A percentile compares a stretch with the other conserved stretches of the same genome.
Evolutionary conservation across 169 alveolate species (phyloP).

Genomic region (Plasmodium cynomolgi): DNA sequence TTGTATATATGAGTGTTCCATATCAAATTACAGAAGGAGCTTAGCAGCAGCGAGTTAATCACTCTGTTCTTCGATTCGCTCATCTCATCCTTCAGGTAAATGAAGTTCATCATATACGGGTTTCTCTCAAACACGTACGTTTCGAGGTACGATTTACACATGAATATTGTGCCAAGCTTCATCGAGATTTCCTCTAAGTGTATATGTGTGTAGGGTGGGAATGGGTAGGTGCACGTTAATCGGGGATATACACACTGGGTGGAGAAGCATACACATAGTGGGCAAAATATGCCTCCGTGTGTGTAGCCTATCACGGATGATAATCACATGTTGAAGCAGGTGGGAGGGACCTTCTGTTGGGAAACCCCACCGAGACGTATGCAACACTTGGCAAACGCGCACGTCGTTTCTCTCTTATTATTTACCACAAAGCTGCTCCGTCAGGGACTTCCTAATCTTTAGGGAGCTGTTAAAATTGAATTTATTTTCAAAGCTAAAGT

Average conservation of each 20-base stretch:
- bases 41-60: constrained; percentile 48
- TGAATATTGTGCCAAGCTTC: constrained; percentile 66
- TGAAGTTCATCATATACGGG: constrained; percentile 70
- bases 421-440: constrained; percentile 75
- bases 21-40: constrained; percentile 67
- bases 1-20: constrained; percentile 69
- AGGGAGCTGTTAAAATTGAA: constrained; percentile 65
- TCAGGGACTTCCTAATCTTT: constrained; percentile 55
- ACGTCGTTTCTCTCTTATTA: neutral
- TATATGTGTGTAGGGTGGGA: neutral
- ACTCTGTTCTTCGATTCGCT: constrained; percentile 71
- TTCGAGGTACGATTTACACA: constrained; percentile 71
- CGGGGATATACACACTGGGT: neutral
- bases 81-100: constrained; percentile 57
- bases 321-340: neutral
- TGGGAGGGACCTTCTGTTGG: neutral
- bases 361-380: neutral
- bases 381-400: neutral
- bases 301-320: neutral
- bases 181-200: constrained; percentile 71
- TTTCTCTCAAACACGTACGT: constrained; percentile 69
- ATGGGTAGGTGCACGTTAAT: neutral
- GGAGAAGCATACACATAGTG: neutral
- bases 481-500: constrained; percentile 50
- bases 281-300: neutral